phyloP scores from a whole-genome alignment of 805 yeast genomes.

The Wickerhamomyces sydowiorum region DNA sequence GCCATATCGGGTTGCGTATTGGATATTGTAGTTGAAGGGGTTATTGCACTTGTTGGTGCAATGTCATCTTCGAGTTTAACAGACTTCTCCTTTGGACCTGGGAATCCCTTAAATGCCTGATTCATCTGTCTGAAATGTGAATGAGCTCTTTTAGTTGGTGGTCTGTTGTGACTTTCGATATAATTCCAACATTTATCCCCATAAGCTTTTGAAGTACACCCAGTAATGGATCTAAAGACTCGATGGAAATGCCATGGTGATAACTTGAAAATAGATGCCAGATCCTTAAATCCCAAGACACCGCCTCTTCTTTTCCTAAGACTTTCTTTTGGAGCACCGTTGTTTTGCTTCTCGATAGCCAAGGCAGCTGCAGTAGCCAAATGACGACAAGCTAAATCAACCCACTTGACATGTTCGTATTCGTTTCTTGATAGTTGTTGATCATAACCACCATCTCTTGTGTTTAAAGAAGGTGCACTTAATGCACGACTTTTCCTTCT shows the following conservation, averaged over 20 bases:
- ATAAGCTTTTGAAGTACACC: constrained; percentile 82
- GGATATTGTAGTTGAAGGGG: no score
- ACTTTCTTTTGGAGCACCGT: constrained; percentile 12
- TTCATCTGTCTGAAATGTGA: constrained; percentile 18
- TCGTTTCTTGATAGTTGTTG: constrained; percentile 47
- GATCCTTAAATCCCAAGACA: constrained; percentile 76
- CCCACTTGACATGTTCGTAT: constrained; percentile 62
- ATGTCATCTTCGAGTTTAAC: constrained; percentile 5
- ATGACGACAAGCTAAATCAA: constrained; percentile 77
- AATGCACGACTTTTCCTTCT: constrained; percentile 21
- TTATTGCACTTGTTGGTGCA: no score
- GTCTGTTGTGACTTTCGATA: constrained; percentile 31
- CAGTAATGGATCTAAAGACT: constrained; percentile 80
- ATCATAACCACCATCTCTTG: constrained; percentile 9
- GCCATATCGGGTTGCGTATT: no score
- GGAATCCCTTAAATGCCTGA: constrained; percentile 12
- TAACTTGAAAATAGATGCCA: constrained; percentile 77
- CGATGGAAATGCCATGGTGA: constrained; percentile 94
- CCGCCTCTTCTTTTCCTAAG: constrained; percentile 68
- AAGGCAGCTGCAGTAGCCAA: constrained; percentile 74
- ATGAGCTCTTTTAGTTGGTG: constrained; percentile 13
- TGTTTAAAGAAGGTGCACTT: constrained; percentile 16
- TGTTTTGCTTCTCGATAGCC: constrained; percentile 24
- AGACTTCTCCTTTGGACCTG: constrained; percentile 5
- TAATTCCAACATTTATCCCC: constrained; percentile 78